A percentile compares a stretch with the other conserved stretches of the same genome.
phyloP scores from a whole-genome alignment of 345 rosid genomes.

The Citrus glauca region DNA sequence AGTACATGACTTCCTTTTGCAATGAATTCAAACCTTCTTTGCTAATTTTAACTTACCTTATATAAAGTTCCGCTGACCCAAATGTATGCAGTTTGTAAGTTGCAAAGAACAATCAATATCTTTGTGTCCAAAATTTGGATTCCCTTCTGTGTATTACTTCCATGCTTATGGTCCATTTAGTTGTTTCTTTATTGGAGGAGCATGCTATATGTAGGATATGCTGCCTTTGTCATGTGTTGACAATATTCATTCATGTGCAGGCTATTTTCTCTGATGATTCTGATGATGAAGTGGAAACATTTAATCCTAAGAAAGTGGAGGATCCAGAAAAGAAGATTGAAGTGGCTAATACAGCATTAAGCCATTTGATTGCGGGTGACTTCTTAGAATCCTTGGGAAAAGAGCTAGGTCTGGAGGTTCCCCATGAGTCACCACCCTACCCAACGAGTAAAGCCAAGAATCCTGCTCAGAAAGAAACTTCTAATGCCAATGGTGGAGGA shows the following conservation, averaged over 20 bases:
- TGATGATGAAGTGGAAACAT: slow-evolving; percentile 59
- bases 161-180: neutral
- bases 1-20: neutral
- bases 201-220: neutral
- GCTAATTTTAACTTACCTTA: neutral
- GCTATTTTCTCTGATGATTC: slow-evolving; percentile 96
- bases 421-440: slow-evolving; percentile 55
- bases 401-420: slow-evolving; percentile 95
- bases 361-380: slow-evolving; percentile 90
- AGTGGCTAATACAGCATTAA: slow-evolving; percentile 75
- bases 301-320: slow-evolving; percentile 30
- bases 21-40: neutral
- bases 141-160: neutral
- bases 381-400: slow-evolving; percentile 89
- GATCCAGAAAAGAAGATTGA: slow-evolving; percentile 63
- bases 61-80: neutral
- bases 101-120: neutral
- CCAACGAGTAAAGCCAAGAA: slow-evolving; percentile 21
- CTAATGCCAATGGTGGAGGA: slow-evolving; percentile 13
- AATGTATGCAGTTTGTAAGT: neutral
- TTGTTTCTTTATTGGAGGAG: neutral
- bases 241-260: slow-evolving; percentile 30
- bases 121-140: neutral
- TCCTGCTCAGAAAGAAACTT: slow-evolving; percentile 29
- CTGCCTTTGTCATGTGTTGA: neutral